A percentile compares a stretch with the other conserved stretches of the same genome.
Evolutionary conservation across 2,329 filamentous ascomycete genomes (phyloP).

Genomic region (Pochonia chlamydosporia): DNA sequence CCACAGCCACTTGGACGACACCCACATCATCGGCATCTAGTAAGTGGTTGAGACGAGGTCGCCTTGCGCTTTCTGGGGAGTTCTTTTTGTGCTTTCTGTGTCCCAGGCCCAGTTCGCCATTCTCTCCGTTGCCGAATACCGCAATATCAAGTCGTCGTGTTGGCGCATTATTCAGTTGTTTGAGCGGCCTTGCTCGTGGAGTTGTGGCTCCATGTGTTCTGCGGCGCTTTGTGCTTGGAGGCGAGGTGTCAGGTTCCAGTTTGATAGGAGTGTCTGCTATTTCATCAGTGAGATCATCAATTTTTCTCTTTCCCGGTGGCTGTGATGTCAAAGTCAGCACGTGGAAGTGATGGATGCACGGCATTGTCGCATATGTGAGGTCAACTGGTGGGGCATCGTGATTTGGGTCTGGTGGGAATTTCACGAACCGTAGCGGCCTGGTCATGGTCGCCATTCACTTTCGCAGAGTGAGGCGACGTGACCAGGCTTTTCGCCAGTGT

Average conservation of each 20-base stretch:
- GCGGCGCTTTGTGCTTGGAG: neutral
- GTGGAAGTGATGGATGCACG: too few species aligned
- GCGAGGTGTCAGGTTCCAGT: neutral
- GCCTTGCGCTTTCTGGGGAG: slow-evolving; percentile 2
- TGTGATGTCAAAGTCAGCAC: neutral
- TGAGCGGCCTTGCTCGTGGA: neutral
- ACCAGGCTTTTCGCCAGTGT: too few species aligned
- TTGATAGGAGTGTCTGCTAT: neutral
- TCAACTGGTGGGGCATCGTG: too few species aligned
- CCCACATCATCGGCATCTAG: slow-evolving; percentile 39
- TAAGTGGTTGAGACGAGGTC: slow-evolving; percentile 40
- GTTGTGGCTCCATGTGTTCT: neutral
- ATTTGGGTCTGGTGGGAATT: too few species aligned
- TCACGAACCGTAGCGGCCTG: too few species aligned
- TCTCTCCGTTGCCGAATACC: slow-evolving; percentile 11
- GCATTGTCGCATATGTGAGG: too few species aligned
- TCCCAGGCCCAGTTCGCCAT: slow-evolving; percentile 13
- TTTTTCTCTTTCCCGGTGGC: neutral
- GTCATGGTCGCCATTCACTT: too few species aligned
- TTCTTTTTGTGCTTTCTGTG: slow-evolving; percentile 1
- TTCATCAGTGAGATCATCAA: neutral
- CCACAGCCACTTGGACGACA: slow-evolving; percentile 56
- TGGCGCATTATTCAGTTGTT: slow-evolving; percentile 2
- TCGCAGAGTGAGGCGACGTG: too few species aligned
- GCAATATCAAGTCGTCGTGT: slow-evolving; percentile 6